Conservation (phyloP, 805 yeast genomes). For the Hanseniaspora vineae region DNA sequence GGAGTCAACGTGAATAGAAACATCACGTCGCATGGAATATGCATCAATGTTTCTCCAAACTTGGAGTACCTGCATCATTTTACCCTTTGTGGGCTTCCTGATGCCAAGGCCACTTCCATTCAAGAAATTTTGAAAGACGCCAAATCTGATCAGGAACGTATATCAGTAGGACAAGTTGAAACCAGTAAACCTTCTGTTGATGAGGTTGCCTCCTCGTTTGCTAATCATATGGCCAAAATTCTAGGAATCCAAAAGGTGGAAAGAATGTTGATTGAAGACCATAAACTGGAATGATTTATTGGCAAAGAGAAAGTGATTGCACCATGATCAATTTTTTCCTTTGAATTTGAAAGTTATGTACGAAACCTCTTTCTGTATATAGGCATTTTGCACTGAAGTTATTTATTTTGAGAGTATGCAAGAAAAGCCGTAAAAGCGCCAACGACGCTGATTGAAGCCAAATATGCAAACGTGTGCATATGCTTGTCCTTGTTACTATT, state of each 20-base stretch:
- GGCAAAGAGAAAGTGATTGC: too few relatives aligned
- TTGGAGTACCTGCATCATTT: conserved; percentile 55
- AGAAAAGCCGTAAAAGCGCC: conserved; percentile 4
- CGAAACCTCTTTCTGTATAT: too few relatives aligned
- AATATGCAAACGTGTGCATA: conserved; percentile 3
- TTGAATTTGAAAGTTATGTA: too few relatives aligned
- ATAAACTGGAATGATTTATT: not conserved
- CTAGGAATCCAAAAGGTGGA: conserved; percentile 28
- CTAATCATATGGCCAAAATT: conserved; percentile 28
- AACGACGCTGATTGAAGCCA: conserved; percentile 5
- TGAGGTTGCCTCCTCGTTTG: conserved; percentile 32
- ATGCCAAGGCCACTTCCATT: conserved; percentile 44
- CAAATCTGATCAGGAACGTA: not conserved
- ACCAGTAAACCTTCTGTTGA: conserved; percentile 9
- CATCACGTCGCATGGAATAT: conserved; percentile 81
- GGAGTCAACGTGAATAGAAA: conserved; percentile 80
- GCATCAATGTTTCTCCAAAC: conserved; percentile 68
- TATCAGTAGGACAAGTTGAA: too few relatives aligned
- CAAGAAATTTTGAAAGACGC: conserved; percentile 12
- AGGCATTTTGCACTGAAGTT: too few relatives aligned
- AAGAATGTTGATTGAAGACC: conserved; percentile 22
- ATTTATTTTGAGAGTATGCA: conserved; percentile 6
- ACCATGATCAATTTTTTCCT: too few relatives aligned
- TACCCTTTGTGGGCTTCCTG: conserved; percentile 77
- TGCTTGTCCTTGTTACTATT: not conserved